Percentiles rank a stretch among this genome's conserved stretches.
phyloP scores from a whole-genome alignment of 2,329 filamentous ascomycete genomes.

The Dendrostoma leiphaemia region DNA sequence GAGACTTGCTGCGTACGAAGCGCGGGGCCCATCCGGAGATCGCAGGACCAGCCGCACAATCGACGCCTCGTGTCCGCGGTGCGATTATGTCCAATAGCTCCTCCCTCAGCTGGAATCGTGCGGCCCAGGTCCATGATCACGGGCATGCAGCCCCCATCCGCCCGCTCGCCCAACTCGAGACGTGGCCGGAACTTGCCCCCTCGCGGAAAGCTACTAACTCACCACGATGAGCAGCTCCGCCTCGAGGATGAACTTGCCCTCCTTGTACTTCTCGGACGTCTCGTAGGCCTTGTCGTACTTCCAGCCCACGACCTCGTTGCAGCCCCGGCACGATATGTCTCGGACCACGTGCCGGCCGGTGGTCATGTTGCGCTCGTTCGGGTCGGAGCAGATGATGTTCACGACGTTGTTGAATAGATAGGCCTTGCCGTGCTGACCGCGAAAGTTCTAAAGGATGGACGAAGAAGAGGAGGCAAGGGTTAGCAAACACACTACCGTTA shows the following conservation, averaged over 20 bases:
- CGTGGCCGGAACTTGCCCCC: too few relatives aligned
- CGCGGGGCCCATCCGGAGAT: too few relatives aligned
- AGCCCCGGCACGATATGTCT: slow-evolving; percentile 88
- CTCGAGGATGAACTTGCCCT: slow-evolving; percentile 96
- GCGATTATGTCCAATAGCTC: too few relatives aligned
- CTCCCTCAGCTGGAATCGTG: too few relatives aligned
- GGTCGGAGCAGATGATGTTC: slow-evolving; percentile 79
- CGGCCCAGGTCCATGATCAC: too few relatives aligned
- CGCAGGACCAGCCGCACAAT: too few relatives aligned
- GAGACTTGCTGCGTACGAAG: too few relatives aligned
- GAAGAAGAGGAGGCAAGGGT: slow-evolving; percentile 8
- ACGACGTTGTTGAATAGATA: slow-evolving; percentile 95
- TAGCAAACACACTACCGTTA: too few relatives aligned
- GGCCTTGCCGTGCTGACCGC: slow-evolving; percentile 96
- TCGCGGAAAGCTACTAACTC: slow-evolving; percentile 33
- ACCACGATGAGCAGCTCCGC: slow-evolving; percentile 85
- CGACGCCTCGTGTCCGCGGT: too few relatives aligned
- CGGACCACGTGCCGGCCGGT: slow-evolving; percentile 92
- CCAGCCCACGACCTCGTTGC: slow-evolving; percentile 92
- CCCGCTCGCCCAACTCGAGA: too few relatives aligned
- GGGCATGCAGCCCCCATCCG: background rate
- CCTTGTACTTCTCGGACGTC: slow-evolving; percentile 92
- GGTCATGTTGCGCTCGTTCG: slow-evolving; percentile 97
- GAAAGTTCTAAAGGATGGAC: slow-evolving; percentile 72
- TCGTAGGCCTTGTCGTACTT: slow-evolving; percentile 99